Conservation (phyloP, 2,329 filamentous ascomycete genomes). For the Trichoderma sp. region DNA sequence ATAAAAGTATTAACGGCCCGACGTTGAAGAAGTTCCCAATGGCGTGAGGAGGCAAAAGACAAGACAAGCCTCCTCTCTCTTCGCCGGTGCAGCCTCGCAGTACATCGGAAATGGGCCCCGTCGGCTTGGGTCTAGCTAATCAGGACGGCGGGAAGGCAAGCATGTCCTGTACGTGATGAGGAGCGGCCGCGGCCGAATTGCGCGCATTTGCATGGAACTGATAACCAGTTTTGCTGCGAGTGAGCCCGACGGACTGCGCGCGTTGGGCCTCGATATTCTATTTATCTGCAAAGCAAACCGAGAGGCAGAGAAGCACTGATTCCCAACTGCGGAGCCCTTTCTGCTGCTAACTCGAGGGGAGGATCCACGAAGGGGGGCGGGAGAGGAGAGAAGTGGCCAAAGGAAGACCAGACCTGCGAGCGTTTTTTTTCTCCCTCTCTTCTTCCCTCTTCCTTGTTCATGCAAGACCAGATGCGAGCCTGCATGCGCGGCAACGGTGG, state of each 20-base stretch:
- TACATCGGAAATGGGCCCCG: slow-evolving; percentile 4
- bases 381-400: neutral
- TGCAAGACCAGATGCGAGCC: neutral
- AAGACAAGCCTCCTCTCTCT: neutral
- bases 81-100: neutral
- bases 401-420: neutral
- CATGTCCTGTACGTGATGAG: slow-evolving; percentile 10
- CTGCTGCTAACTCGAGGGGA: neutral
- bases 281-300: neutral
- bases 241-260: slow-evolving; percentile 12
- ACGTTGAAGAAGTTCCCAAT: slow-evolving; percentile 7
- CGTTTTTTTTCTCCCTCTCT: neutral
- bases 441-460: neutral
- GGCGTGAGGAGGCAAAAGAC: neutral
- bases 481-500: neutral
- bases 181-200: slow-evolving; percentile 17
- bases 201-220: slow-evolving; percentile 14
- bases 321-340: slow-evolving; percentile 17
- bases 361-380: neutral
- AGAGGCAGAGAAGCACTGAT: slow-evolving; percentile 7
- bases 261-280: slow-evolving; percentile 4
- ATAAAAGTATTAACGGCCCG: slow-evolving; percentile 7
- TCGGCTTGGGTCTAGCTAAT: neutral
- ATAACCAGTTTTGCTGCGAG: neutral
- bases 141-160: neutral